A percentile compares a stretch with the other conserved stretches of the same genome.
These are phyloP conservation scores for Galeopsis tetrahit DNA, from an alignment of 257 asterid species.

Conservation along the genomic window DNA sequence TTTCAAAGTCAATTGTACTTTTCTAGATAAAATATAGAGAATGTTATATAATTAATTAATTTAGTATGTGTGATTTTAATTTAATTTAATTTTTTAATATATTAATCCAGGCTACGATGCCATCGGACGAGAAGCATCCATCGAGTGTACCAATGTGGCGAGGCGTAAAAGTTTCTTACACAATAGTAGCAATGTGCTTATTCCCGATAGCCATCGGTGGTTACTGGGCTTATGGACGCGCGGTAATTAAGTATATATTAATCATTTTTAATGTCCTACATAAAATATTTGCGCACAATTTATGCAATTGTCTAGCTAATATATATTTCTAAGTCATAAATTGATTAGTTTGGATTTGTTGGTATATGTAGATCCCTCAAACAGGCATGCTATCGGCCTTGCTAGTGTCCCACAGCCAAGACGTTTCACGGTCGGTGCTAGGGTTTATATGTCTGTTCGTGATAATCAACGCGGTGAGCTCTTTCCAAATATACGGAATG, in stretches of 20 bases:
- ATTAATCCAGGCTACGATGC: constrained; percentile 82
- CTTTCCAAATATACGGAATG: constrained; percentile 90
- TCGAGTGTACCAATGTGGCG: constrained; percentile 93
- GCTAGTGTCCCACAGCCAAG: constrained; percentile 56
- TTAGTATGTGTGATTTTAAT: background rate
- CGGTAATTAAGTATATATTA: constrained; percentile 41
- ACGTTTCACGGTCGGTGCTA: constrained; percentile 50
- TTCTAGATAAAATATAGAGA: background rate
- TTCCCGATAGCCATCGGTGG: constrained; percentile 84
- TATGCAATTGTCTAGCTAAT: no score
- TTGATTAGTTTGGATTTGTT: background rate
- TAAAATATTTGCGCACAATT: background rate
- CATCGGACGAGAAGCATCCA: constrained; percentile 90
- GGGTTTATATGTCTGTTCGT: constrained; percentile 62
- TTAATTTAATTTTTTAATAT: background rate
- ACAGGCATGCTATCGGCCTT: constrained; percentile 80
- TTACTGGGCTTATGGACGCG: constrained; percentile 83
- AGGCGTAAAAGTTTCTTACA: constrained; percentile 75
- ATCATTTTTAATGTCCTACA: background rate
- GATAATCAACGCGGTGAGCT: constrained; percentile 67
- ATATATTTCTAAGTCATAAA: no score
- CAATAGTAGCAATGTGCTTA: constrained; percentile 68
- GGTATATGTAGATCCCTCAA: constrained; percentile 60
- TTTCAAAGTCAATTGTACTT: background rate
- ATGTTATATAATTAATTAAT: background rate